Conservation (phyloP, 192 early-diverging fungal genomes). For the Linnemannia hyalina region DNA sequence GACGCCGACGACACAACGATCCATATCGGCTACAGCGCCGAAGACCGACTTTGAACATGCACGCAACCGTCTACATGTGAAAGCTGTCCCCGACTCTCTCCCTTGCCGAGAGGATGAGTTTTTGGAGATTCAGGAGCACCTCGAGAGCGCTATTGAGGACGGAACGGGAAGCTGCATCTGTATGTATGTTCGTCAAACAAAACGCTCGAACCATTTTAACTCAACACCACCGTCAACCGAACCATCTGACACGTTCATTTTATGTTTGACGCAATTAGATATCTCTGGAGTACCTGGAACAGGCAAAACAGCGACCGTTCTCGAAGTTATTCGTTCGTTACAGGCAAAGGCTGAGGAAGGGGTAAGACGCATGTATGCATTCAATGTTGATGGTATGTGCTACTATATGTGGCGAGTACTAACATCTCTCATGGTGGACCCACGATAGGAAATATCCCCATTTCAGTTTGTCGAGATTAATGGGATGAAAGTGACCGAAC, state of each 20-base stretch:
- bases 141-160: slow-evolving; percentile 86
- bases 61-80: slow-evolving; percentile 86
- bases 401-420: neutral
- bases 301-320: slow-evolving; percentile 97
- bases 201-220: neutral
- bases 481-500: slow-evolving; percentile 97
- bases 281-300: slow-evolving; percentile 97
- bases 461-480: slow-evolving; percentile 98
- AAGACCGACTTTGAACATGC: slow-evolving; percentile 73
- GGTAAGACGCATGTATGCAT: slow-evolving; percentile 47
- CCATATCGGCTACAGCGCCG: slow-evolving; percentile 24
- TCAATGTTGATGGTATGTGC: neutral
- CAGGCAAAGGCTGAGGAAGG: slow-evolving; percentile 67
- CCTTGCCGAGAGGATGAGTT: slow-evolving; percentile 98
- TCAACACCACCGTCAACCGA: neutral
- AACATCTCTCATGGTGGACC: neutral
- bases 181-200: slow-evolving; percentile 68
- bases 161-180: slow-evolving; percentile 89
- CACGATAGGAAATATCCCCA: slow-evolving; percentile 65
- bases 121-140: slow-evolving; percentile 78
- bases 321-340: slow-evolving; percentile 83
- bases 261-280: slow-evolving; percentile 58
- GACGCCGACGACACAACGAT: slow-evolving; percentile 52
- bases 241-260: neutral
- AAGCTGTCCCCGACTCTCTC: slow-evolving; percentile 88